These are phyloP conservation scores for Galerina sulciceps DNA, from an alignment of 768 basidiomycete species.

Conservation along the genomic window DNA sequence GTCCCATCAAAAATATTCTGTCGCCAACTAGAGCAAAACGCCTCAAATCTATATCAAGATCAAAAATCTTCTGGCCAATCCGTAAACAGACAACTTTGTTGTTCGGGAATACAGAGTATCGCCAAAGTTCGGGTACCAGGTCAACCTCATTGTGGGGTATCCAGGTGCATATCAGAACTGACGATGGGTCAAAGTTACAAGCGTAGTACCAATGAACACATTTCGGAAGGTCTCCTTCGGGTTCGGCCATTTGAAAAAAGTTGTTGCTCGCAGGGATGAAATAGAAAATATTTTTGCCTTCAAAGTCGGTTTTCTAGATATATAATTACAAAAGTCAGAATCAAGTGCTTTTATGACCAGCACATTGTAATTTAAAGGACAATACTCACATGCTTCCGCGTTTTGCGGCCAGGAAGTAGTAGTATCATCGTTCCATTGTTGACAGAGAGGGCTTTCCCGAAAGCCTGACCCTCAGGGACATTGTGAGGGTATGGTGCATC, in stretches of 20 bases:
- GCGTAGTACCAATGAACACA: background rate
- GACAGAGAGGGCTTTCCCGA: background rate
- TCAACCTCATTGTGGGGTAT: background rate
- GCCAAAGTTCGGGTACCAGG: slow-evolving; percentile 1
- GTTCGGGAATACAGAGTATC: background rate
- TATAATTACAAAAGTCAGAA: no score
- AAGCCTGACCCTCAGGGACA: background rate
- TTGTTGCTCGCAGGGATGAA: background rate
- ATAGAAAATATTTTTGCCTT: background rate
- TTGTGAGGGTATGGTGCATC: background rate
- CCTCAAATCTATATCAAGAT: background rate
- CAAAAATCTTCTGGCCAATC: background rate
- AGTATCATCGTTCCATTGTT: background rate
- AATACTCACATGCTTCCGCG: background rate
- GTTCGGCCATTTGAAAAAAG: background rate
- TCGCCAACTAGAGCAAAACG: background rate
- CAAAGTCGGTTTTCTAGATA: background rate
- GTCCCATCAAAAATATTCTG: slow-evolving; percentile 6
- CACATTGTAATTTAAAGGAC: background rate
- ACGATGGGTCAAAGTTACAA: background rate
- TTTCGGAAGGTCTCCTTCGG: background rate
- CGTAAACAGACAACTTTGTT: background rate
- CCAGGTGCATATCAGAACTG: slow-evolving; percentile 1
- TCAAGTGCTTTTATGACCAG: background rate
- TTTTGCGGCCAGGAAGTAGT: background rate